These are phyloP conservation scores for Lepiota subincarnata DNA, from an alignment of 768 basidiomycete species.

Conservation along the genomic window DNA sequence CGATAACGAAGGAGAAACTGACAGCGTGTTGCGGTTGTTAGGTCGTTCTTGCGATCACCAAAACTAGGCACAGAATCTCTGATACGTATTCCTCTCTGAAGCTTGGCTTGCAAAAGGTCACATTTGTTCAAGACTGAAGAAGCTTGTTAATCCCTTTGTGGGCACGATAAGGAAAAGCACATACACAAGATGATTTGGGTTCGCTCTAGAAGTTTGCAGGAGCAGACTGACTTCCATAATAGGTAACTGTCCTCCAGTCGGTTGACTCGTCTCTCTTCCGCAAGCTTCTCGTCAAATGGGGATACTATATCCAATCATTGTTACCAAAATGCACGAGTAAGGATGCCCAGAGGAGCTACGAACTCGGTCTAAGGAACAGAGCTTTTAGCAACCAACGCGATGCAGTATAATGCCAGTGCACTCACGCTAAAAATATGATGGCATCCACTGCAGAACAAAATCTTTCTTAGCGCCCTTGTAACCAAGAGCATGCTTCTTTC, in stretches of 20 bases:
- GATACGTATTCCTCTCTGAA: conserved; percentile 62
- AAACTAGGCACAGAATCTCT: conserved; percentile 70
- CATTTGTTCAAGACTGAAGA: conserved; percentile 61
- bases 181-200: conserved; percentile 53
- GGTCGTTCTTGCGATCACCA: conserved; percentile 69
- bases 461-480: conserved; percentile 9
- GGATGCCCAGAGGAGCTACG: conserved; percentile 13
- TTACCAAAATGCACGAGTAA: neutral
- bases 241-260: conserved; percentile 73
- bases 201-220: conserved; percentile 57
- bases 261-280: conserved; percentile 67
- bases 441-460: conserved; percentile 48
- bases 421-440: conserved; percentile 77
- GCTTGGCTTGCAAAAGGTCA: conserved; percentile 69
- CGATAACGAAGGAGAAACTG: conserved; percentile 22
- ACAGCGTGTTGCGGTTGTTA: conserved; percentile 69
- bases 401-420: conserved; percentile 9
- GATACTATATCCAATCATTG: conserved; percentile 43
- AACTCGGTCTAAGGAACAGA: conserved; percentile 34
- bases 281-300: conserved; percentile 76
- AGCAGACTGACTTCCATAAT: conserved; percentile 72
- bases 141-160: conserved; percentile 2
- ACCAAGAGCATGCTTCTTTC: neutral
- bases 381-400: conserved; percentile 3
- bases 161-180: conserved; percentile 14